phyloP scores from a whole-genome alignment of 2,329 filamentous ascomycete genomes.

The Cordyceps cateniannulata region DNA sequence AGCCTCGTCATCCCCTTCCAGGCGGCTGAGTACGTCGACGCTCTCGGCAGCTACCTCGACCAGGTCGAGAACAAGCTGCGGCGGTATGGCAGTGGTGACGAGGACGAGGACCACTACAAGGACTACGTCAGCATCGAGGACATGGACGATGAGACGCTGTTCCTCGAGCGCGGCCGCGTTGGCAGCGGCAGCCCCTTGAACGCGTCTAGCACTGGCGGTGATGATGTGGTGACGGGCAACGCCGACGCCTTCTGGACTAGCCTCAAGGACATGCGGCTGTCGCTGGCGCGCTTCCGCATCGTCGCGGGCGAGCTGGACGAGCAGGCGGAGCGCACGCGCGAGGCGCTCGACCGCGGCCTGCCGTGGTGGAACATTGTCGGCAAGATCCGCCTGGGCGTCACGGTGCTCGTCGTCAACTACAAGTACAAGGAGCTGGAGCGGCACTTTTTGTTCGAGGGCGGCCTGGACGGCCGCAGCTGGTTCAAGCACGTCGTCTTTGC shows the following conservation, averaged over 20 bases:
- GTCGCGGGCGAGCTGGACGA: slow-evolving; percentile 40
- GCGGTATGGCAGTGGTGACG: background rate
- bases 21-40: slow-evolving; percentile 57
- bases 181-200: too few species aligned
- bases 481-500: slow-evolving; percentile 96
- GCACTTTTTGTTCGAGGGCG: slow-evolving; percentile 67
- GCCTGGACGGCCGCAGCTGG: slow-evolving; percentile 75
- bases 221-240: slow-evolving; percentile 26
- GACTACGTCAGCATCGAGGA: slow-evolving; percentile 3
- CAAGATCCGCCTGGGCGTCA: slow-evolving; percentile 55
- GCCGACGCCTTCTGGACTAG: slow-evolving; percentile 32
- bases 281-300: slow-evolving; percentile 30
- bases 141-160: slow-evolving; percentile 23
- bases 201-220: too few species aligned
- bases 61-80: slow-evolving; percentile 43
- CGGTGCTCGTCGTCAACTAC: slow-evolving; percentile 62
- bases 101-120: background rate
- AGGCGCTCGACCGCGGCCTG: slow-evolving; percentile 44
- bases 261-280: slow-evolving; percentile 32
- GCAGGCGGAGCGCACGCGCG: slow-evolving; percentile 34
- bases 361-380: slow-evolving; percentile 76
- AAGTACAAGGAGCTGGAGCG: slow-evolving; percentile 83
- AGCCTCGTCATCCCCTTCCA: slow-evolving; percentile 57
- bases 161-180: slow-evolving; percentile 22
- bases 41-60: slow-evolving; percentile 46